Base-by-base conservation (phyloP, 495 filamentous ascomycete species). In the Aspergillus avenaceus region DNA sequence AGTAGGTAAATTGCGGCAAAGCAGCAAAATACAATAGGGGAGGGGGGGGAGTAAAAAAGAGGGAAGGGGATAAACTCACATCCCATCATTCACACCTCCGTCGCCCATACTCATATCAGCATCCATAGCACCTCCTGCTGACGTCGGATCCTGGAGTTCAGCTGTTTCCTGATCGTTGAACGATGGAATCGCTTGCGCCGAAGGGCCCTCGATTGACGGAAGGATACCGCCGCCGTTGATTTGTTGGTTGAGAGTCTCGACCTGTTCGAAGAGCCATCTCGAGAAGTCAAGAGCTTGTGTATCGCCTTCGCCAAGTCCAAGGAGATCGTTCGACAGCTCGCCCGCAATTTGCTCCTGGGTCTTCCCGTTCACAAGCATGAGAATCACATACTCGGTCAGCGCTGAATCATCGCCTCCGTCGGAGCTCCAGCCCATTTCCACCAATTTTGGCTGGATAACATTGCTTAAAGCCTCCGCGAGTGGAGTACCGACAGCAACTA, bases 341-440 rank as follows among this genome's bases (percentile, higher is more conserved):
- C 82, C 80, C 4, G 91, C 88, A 54, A 97, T 90, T 59, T 96
- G 85, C 37, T 89, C 82, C 62, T 93, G 84, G 6, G 85, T 88
- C 70, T 96, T 96, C 49, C 91, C 88, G 65, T 97, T 97, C 49
- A 86, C 88, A 24, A 98, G 79, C 92, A 97, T 97, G 46, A 96
- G 78, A 38, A 96, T 86, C 53, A 98, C 92, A 65, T 97, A 98
- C 69, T 98, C 93, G 34, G 89, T 85, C 49, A 98, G 77, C 11
- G 90, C 87, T 13, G 86, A 84, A 60, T 89, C 92, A 61, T 91
- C 88, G 53, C 80, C 76, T 49, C 83, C 85, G 34, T 85, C 87
- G 37, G 84, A 82, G 36, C 82, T 87, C 93, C 92, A 97, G 49
- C 90, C 91, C 49, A 91, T 85, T 66, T 98, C 92, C n/a, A 90